Evolutionary conservation across 805 yeast genomes (phyloP).

Genomic region (Spathaspora gorwiae): DNA sequence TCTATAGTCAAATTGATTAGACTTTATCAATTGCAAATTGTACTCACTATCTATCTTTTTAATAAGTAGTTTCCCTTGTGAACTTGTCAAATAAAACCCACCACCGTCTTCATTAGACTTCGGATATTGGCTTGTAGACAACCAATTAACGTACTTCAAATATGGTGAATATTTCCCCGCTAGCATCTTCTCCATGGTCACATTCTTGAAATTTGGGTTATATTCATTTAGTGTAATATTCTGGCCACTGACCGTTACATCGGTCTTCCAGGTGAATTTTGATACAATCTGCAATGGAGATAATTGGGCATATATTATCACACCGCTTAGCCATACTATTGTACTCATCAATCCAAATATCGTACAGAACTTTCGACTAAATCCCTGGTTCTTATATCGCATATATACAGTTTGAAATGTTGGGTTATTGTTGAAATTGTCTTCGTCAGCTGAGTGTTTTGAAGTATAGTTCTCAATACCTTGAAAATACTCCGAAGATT

Average conservation of each 20-base stretch:
- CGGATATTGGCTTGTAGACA: constrained; percentile 29
- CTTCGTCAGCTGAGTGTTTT: constrained; percentile 7
- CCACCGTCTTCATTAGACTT: constrained; percentile 8
- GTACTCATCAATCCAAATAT: constrained; percentile 4
- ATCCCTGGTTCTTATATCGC: constrained; percentile 10
- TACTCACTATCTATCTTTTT: constrained; percentile 25
- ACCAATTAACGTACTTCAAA: constrained; percentile 22
- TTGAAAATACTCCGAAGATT: constrained; percentile 17
- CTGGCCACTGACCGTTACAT: constrained; percentile 17
- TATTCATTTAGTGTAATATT: constrained; percentile 31
- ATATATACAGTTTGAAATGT: constrained; percentile 18
- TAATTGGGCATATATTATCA: constrained; percentile 24
- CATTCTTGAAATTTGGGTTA: constrained; percentile 19
- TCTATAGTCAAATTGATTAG: constrained; percentile 36
- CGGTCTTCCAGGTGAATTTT: constrained; percentile 20
- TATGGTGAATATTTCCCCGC: constrained; percentile 19
- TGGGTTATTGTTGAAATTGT: constrained; percentile 19
- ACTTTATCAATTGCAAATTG: constrained; percentile 20
- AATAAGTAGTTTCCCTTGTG: constrained; percentile 13
- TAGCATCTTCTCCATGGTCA: constrained; percentile 22
- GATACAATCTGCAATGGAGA: constrained; percentile 14
- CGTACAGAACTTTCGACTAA: constrained; percentile 5
- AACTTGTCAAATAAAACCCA: constrained; percentile 27
- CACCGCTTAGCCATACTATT: constrained; percentile 23
- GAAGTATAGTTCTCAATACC: constrained; percentile 18